These are phyloP conservation scores for Aspergillus unguis DNA, from an alignment of 2,329 filamentous ascomycete species.

Conservation along the genomic window DNA sequence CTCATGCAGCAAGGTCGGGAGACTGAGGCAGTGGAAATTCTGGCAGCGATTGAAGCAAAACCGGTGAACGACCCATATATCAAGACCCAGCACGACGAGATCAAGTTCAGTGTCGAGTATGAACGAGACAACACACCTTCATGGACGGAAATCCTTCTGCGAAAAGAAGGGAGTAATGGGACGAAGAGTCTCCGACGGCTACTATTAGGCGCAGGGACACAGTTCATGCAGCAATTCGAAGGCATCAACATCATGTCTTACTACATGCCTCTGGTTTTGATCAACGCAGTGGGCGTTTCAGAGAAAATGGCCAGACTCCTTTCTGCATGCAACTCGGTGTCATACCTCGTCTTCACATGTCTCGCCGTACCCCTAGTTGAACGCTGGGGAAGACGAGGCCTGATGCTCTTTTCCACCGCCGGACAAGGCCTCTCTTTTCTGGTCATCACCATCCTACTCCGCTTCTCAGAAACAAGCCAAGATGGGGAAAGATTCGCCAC, in stretches of 20 bases:
- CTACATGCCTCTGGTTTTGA: constrained; percentile 59
- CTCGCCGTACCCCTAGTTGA: constrained; percentile 50
- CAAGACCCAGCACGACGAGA: constrained; percentile 44
- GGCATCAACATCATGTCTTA: constrained; percentile 42
- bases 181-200: constrained; percentile 52
- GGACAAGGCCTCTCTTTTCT: constrained; percentile 53
- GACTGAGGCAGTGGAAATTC: constrained; percentile 48
- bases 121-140: constrained; percentile 50
- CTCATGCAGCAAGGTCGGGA: constrained; percentile 40
- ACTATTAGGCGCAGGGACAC: constrained; percentile 53
- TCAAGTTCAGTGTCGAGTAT: constrained; percentile 48
- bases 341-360: constrained; percentile 48
- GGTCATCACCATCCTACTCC: constrained; percentile 51
- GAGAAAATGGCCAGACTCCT: constrained; percentile 54
- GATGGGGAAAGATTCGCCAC: constrained; percentile 5
- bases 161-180: constrained; percentile 39
- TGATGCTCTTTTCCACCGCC: constrained; percentile 54
- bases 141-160: constrained; percentile 50
- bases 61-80: constrained; percentile 46
- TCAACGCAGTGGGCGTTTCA: constrained; percentile 53
- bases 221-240: constrained; percentile 51
- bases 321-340: constrained; percentile 53
- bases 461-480: constrained; percentile 28
- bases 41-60: constrained; percentile 49
- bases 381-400: constrained; percentile 52